Base-by-base conservation (phyloP, 169 alveolate genomes). In the Babesia sp. region DNA sequence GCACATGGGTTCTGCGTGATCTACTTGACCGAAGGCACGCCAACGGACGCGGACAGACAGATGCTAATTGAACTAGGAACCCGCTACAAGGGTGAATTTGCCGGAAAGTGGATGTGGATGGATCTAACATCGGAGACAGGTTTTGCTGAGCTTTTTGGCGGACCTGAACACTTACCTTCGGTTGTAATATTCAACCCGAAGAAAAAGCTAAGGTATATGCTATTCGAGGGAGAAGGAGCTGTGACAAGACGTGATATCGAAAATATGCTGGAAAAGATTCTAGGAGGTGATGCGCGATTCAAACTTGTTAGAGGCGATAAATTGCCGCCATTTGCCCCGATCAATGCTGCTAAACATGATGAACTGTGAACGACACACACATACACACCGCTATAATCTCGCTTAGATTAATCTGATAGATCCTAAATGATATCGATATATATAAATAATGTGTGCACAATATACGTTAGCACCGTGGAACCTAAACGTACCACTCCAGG, bases 91-190 rank as follows among this genome's bases (percentile, higher is more conserved):
- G 91, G 93, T n/a, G 90, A 91, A 72, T 72, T 90, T n/a, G 76
- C 67, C 22, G 94, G 94, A 51, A 84, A 90, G 64, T 93, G 92
- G 91, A 91, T 93, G 95, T 93, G 95, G 96, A 90, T 93, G 80
- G 87, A 93, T 69, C 64, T 90, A 33, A 86, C 71, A 16, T 79
- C 77, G 20, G 96, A 93, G 70, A 68, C 46, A 22, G 91, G 84
- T 33, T 93, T 85, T 66, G 83, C 87, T 22, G 64, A 90, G 12
- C 86, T 91, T 16, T 90, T 93, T 46, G 81, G 73, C 41, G 61
- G 71, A 7, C 61, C 75, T 4, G 71, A 79, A 20, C 45, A 18
- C 18, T 71, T 84, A 12, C 96, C 96, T n/a, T 91, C 94, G 0
- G 92, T 87, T 33, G 96, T 86, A 56, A 83, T 92, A 22, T 84